A percentile compares a stretch with the other conserved stretches of the same genome.
Conservation (phyloP, 441 rosid genomes). For the Syzygium syzygioides region DNA sequence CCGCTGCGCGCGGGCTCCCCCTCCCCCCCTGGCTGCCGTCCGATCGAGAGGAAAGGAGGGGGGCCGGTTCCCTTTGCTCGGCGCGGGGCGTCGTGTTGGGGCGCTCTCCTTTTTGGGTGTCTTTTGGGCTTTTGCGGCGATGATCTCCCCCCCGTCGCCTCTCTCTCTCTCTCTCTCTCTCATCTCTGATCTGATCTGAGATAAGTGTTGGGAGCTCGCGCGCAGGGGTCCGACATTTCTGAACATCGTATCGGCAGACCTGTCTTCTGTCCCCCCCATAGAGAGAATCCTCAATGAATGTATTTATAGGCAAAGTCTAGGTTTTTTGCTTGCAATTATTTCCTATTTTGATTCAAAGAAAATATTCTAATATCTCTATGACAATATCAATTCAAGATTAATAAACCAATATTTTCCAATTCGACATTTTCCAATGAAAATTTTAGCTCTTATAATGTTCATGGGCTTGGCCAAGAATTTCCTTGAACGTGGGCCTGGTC, state of each 20-base stretch:
- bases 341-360: too few species aligned
- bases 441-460: too few species aligned
- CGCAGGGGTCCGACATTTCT: slow-evolving; percentile 20
- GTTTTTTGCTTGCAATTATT: too few species aligned
- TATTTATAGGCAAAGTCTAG: too few species aligned
- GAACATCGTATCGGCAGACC: slow-evolving; percentile 17
- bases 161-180: background rate
- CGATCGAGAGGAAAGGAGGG: background rate
- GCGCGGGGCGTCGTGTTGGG: background rate
- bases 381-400: too few species aligned
- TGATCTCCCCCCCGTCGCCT: background rate
- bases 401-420: too few species aligned
- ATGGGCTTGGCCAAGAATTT: too few species aligned
- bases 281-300: too few species aligned
- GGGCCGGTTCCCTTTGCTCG: background rate
- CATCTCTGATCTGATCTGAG: background rate
- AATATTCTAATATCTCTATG: too few species aligned
- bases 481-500: too few species aligned
- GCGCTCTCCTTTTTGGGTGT: background rate
- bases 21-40: background rate
- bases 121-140: background rate
- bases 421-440: too few species aligned
- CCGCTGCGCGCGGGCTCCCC: too few species aligned
- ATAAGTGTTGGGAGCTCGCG: background rate
- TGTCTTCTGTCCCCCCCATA: slow-evolving; percentile 1